These are phyloP conservation scores for Endocalyx cinctus DNA, from an alignment of 2,329 filamentous ascomycete genomes.

Conservation along the genomic window DNA sequence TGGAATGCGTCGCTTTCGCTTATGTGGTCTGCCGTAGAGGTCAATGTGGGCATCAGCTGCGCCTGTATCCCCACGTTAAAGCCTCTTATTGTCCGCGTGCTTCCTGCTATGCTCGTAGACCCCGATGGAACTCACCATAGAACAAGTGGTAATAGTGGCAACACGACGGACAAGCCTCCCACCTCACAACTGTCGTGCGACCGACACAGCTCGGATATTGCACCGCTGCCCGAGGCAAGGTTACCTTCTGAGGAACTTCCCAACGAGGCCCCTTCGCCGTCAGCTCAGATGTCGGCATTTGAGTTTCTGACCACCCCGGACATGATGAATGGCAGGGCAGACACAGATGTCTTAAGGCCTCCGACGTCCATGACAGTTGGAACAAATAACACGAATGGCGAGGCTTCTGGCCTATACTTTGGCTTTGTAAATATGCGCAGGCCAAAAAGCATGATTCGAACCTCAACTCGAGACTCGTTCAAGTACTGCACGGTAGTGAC, in stretches of 20 bases:
- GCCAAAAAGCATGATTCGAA: slow-evolving; percentile 67
- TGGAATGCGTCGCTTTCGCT: slow-evolving; percentile 80
- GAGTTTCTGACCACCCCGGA: slow-evolving; percentile 45
- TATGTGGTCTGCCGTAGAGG: slow-evolving; percentile 92
- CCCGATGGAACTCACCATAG: slow-evolving; percentile 39
- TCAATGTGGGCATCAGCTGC: slow-evolving; percentile 85
- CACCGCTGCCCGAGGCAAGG: slow-evolving; percentile 7
- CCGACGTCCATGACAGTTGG: slow-evolving; percentile 29
- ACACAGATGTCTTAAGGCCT: too few species aligned
- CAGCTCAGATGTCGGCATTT: slow-evolving; percentile 32
- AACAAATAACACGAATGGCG: slow-evolving; percentile 29
- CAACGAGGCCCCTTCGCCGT: too few species aligned
- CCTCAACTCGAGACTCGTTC: slow-evolving; percentile 59
- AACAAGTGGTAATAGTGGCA: slow-evolving; percentile 23
- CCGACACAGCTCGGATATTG: slow-evolving; percentile 19
- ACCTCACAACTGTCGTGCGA: slow-evolving; percentile 13
- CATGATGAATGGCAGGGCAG: slow-evolving; percentile 17
- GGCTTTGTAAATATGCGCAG: slow-evolving; percentile 69
- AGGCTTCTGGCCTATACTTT: slow-evolving; percentile 56
- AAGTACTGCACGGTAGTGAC: slow-evolving; percentile 72
- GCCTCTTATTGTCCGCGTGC: slow-evolving; percentile 66
- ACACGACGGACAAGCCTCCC: slow-evolving; percentile 22
- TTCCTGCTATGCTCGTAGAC: slow-evolving; percentile 54
- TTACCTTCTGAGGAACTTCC: too few species aligned
- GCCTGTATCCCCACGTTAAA: slow-evolving; percentile 92